Conservation (phyloP, 371 early-diverging fungal species). For the Circinella minor region DNA sequence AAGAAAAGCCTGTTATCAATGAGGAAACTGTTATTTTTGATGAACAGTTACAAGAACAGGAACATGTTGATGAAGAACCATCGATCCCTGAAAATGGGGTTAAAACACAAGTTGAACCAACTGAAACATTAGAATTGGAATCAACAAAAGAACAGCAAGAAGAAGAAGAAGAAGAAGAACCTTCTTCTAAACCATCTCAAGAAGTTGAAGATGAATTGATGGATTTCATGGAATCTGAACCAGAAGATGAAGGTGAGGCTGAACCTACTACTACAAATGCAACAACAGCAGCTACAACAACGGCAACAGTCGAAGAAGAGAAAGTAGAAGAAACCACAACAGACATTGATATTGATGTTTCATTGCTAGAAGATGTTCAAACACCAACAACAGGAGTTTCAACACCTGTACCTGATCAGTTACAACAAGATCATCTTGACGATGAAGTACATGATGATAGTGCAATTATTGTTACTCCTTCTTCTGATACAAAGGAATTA, state of each 20-base stretch:
- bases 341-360: neutral
- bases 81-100: neutral
- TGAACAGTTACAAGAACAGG: too few relatives aligned
- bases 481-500: too few relatives aligned
- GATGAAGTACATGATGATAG: neutral
- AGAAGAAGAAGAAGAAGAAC: slow-evolving; percentile 7
- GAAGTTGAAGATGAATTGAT: slow-evolving; percentile 11
- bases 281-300: too few relatives aligned
- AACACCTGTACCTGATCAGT: neutral
- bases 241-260: slow-evolving; percentile 8
- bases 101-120: neutral
- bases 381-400: neutral
- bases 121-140: too few relatives aligned
- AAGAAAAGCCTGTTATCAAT: neutral
- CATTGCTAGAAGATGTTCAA: neutral
- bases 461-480: neutral
- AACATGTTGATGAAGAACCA: neutral
- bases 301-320: too few relatives aligned
- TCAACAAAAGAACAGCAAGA: neutral
- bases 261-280: neutral
- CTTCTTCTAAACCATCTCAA: neutral
- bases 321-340: neutral
- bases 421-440: neutral
- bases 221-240: slow-evolving; percentile 11
- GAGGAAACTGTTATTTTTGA: neutral